A percentile compares a stretch with the other conserved stretches of the same genome.
These are phyloP conservation scores for Ophiostoma tasmaniense DNA, from an alignment of 2,329 filamentous ascomycete genomes.

Conservation along the genomic window DNA sequence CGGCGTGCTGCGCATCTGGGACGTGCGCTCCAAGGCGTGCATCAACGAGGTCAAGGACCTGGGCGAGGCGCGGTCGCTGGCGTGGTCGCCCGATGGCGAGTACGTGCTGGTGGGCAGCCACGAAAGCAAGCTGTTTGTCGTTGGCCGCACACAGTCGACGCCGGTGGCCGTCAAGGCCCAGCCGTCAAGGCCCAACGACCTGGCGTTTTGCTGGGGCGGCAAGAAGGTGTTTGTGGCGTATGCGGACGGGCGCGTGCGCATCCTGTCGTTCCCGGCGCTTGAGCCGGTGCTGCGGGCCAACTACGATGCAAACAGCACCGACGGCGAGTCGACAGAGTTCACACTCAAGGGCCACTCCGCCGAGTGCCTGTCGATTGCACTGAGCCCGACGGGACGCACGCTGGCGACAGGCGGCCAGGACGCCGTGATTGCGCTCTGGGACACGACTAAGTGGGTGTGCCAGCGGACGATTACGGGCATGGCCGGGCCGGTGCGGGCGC, in stretches of 20 bases:
- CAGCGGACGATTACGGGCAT: conserved; percentile 62
- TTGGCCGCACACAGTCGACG: conserved; percentile 51
- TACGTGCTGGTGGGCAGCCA: conserved; percentile 60
- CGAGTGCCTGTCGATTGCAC: conserved; percentile 57
- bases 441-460: conserved; percentile 70
- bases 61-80: conserved; percentile 61
- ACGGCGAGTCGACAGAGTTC: conserved; percentile 39
- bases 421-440: conserved; percentile 67
- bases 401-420: conserved; percentile 69
- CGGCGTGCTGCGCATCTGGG: conserved; percentile 71
- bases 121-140: conserved; percentile 40
- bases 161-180: conserved; percentile 53
- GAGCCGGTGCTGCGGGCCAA: conserved; percentile 45
- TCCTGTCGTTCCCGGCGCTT: conserved; percentile 59
- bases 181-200: conserved; percentile 58
- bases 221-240: conserved; percentile 63
- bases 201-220: conserved; percentile 66
- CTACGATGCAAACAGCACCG: conserved; percentile 36
- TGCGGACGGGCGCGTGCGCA: conserved; percentile 60
- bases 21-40: conserved; percentile 63
- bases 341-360: conserved; percentile 64
- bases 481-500: conserved; percentile 56
- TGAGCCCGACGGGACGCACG: conserved; percentile 63
- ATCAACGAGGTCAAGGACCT: conserved; percentile 60
- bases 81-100: conserved; percentile 64